A percentile compares a stretch with the other conserved stretches of the same genome.
Evolutionary conservation across 768 basidiomycete species (phyloP).

Genomic region (Hydnum rufescens): DNA sequence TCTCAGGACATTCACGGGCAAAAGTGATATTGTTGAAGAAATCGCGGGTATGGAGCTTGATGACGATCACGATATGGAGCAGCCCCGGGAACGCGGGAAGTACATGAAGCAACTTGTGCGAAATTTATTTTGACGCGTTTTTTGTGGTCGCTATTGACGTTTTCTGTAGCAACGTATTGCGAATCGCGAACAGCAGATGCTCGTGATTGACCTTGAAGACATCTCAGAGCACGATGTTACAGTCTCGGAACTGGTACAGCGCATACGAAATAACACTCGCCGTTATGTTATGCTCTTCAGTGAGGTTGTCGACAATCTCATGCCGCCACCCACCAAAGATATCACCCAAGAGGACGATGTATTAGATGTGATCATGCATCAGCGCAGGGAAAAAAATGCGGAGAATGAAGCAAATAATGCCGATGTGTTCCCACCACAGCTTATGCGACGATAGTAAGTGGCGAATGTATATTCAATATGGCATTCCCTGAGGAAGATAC

Average conservation of each 20-base stretch:
- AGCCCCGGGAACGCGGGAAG: conserved; percentile 22
- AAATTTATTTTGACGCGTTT: conserved; percentile 1
- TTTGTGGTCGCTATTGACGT: conserved; percentile 11
- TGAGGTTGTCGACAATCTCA: conserved; percentile 73
- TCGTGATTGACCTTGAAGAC: conserved; percentile 80
- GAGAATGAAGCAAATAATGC: conserved; percentile 49
- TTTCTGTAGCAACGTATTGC: conserved; percentile 62
- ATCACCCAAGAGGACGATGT: conserved; percentile 86
- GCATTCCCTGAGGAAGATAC: conserved; percentile 10
- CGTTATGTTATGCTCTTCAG: conserved; percentile 82
- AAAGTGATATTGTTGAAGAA: conserved; percentile 38
- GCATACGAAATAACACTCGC: conserved; percentile 67
- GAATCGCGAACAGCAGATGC: conserved; percentile 80
- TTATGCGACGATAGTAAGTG: conserved; percentile 87
- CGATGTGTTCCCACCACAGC: conserved; percentile 71
- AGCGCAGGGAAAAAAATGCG: conserved; percentile 74
- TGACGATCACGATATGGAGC: conserved; percentile 24
- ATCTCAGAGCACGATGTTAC: conserved; percentile 59
- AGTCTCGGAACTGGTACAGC: conserved; percentile 50
- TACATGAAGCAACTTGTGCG: conserved; percentile 73
- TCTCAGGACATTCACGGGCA: conserved; percentile 42
- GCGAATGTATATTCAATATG: background rate
- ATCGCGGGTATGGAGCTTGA: conserved; percentile 54
- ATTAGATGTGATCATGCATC: conserved; percentile 90
- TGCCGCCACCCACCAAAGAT: conserved; percentile 78